These are phyloP conservation scores for Fomitopsis betulina DNA, from an alignment of 1,284 basidiomycete species.

Conservation along the genomic window DNA sequence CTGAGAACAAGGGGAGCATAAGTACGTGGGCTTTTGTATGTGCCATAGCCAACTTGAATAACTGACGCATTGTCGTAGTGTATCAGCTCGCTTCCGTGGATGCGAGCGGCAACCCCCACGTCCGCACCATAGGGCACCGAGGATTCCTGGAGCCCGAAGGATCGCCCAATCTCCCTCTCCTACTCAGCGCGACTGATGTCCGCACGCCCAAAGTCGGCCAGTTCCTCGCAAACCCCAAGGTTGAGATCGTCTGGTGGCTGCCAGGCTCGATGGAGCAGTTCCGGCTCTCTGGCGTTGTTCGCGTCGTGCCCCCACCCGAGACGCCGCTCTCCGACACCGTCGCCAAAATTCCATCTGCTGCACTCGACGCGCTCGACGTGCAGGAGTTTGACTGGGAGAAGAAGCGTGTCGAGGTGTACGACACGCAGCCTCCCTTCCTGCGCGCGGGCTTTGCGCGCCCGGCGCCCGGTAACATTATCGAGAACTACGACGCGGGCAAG, in stretches of 20 bases:
- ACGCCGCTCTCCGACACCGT: neutral
- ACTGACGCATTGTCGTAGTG: neutral
- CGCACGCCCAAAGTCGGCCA: conserved; percentile 57
- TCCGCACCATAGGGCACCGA: conserved; percentile 58
- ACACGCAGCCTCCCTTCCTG: conserved; percentile 27
- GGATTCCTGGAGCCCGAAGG: conserved; percentile 43
- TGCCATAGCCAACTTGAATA: neutral
- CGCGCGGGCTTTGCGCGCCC: conserved; percentile 63
- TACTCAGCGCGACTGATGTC: conserved; percentile 42
- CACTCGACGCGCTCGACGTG: conserved; percentile 32
- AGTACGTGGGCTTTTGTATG: conserved; percentile 6
- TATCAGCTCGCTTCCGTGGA: conserved; percentile 57
- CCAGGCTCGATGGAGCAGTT: conserved; percentile 52
- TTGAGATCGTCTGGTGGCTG: conserved; percentile 60
- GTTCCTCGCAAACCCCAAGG: conserved; percentile 36
- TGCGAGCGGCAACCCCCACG: conserved; percentile 37
- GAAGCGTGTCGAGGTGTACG: conserved; percentile 37
- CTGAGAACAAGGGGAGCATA: conserved; percentile 40
- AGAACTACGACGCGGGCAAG: conserved; percentile 46
- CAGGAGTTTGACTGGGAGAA: conserved; percentile 58
- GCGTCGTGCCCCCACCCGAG: conserved; percentile 29
- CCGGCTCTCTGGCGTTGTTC: conserved; percentile 46
- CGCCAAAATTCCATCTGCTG: conserved; percentile 14
- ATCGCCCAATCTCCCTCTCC: conserved; percentile 42
- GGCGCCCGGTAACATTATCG: conserved; percentile 45